phyloP scores from a whole-genome alignment of 2,329 filamentous ascomycete genomes.

The Pyrenophora seminiperda region DNA sequence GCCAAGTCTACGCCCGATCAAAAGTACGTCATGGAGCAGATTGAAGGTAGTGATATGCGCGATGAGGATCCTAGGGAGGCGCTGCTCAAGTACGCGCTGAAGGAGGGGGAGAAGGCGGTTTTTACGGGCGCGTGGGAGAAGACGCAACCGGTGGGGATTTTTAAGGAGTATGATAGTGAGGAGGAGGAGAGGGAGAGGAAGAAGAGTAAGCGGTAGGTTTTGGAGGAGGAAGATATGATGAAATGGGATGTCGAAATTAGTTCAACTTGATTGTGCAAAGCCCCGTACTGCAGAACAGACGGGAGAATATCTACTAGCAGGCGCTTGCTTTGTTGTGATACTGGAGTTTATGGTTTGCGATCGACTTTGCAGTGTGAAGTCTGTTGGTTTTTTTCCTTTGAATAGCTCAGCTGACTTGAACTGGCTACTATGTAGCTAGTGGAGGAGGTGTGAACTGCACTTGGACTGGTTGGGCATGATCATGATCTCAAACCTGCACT shows the following conservation, averaged over 20 bases:
- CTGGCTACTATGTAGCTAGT: constrained; percentile 1
- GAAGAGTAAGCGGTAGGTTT: constrained; percentile 40
- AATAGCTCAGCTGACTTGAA: not conserved
- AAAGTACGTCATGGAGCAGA: constrained; percentile 83
- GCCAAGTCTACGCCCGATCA: constrained; percentile 88
- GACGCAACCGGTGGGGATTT: constrained; percentile 91
- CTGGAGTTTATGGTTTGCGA: not conserved
- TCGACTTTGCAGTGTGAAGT: not conserved
- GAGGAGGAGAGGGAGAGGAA: constrained; percentile 75
- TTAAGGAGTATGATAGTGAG: constrained; percentile 85
- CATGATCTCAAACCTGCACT: not conserved
- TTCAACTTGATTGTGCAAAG: too few species aligned
- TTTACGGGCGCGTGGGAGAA: constrained; percentile 94
- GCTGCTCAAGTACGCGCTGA: constrained; percentile 90
- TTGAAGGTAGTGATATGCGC: constrained; percentile 88
- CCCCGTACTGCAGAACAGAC: too few species aligned
- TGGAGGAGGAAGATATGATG: not conserved
- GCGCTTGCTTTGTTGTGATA: not conserved
- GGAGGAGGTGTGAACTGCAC: not conserved
- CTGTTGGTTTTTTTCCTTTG: not conserved
- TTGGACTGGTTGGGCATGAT: constrained; percentile 1
- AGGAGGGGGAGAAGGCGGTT: constrained; percentile 88
- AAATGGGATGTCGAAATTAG: too few species aligned
- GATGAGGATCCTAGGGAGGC: constrained; percentile 96
- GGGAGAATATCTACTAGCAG: not conserved